Percentiles rank a stretch among this genome's conserved stretches.
These are phyloP conservation scores for Ceratocystiopsis sp. DNA, from an alignment of 2,329 filamentous ascomycete species.

Conservation along the genomic window DNA sequence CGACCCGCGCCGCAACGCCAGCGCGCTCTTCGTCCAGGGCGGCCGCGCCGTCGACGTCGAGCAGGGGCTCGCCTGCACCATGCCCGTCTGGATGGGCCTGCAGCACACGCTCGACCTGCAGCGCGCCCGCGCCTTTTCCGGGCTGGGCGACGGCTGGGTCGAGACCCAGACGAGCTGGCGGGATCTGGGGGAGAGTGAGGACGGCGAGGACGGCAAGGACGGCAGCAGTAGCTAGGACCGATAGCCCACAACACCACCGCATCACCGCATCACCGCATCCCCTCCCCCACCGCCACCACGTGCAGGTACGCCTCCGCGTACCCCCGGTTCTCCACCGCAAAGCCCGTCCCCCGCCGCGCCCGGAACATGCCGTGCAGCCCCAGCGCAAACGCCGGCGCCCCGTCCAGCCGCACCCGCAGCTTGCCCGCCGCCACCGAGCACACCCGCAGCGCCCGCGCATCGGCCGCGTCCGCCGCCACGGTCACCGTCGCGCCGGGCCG, in stretches of 20 bases:
- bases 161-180: background rate
- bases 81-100: slow-evolving; percentile 14
- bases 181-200: too few species aligned
- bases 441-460: slow-evolving; percentile 10
- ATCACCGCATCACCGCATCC: too few species aligned
- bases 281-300: slow-evolving; percentile 8
- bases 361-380: slow-evolving; percentile 28
- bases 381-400: slow-evolving; percentile 20
- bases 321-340: slow-evolving; percentile 23
- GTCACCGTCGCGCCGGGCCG: slow-evolving; percentile 9
- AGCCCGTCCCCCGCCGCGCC: slow-evolving; percentile 21
- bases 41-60: slow-evolving; percentile 14
- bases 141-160: slow-evolving; percentile 3
- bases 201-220: too few species aligned
- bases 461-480: slow-evolving; percentile 11
- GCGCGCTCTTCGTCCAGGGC: slow-evolving; percentile 12
- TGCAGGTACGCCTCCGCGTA: slow-evolving; percentile 28
- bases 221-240: too few species aligned
- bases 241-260: too few species aligned
- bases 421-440: slow-evolving; percentile 17
- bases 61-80: slow-evolving; percentile 11
- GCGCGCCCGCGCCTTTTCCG: slow-evolving; percentile 3
- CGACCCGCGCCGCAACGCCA: slow-evolving; percentile 15
- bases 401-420: slow-evolving; percentile 13
- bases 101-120: slow-evolving; percentile 10